A percentile compares a stretch with the other conserved stretches of the same genome.
Evolutionary conservation across 441 rosid genomes (phyloP).

Genomic region (Biscutella laevigata): DNA sequence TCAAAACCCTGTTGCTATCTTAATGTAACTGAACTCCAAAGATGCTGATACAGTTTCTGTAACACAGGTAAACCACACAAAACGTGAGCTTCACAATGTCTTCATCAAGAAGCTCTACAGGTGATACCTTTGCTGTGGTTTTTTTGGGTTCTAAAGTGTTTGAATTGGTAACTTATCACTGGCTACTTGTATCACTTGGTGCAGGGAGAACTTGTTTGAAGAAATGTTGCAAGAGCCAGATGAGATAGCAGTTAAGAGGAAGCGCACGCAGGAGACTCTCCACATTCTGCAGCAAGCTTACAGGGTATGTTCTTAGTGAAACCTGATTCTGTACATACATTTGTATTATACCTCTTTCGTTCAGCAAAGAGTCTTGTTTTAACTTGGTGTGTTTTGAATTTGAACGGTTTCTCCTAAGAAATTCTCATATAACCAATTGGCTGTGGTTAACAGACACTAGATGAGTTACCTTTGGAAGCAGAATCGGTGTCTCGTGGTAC

Average conservation of each 20-base stretch:
- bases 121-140: background rate
- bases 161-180: conserved; percentile 7
- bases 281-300: conserved; percentile 92
- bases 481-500: too few relatives aligned
- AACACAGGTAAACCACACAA: conserved; percentile 76
- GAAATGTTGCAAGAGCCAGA: conserved; percentile 99
- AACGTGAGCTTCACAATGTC: conserved; percentile 51
- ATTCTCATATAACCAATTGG: background rate
- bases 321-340: background rate
- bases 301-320: conserved; percentile 46
- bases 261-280: conserved; percentile 79
- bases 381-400: too few relatives aligned
- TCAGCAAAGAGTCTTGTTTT: background rate
- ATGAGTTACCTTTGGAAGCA: conserved; percentile 92
- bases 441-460: conserved; percentile 57
- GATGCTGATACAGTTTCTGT: conserved; percentile 77
- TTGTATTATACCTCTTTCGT: background rate
- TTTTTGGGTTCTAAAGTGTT: background rate
- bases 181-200: conserved; percentile 15
- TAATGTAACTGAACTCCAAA: background rate
- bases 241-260: conserved; percentile 79
- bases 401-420: background rate
- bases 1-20: background rate
- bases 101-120: conserved; percentile 45
- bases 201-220: conserved; percentile 95